A percentile compares a stretch with the other conserved stretches of the same genome.
phyloP scores from a whole-genome alignment of 805 yeast genomes.

The Candida schatavii region DNA sequence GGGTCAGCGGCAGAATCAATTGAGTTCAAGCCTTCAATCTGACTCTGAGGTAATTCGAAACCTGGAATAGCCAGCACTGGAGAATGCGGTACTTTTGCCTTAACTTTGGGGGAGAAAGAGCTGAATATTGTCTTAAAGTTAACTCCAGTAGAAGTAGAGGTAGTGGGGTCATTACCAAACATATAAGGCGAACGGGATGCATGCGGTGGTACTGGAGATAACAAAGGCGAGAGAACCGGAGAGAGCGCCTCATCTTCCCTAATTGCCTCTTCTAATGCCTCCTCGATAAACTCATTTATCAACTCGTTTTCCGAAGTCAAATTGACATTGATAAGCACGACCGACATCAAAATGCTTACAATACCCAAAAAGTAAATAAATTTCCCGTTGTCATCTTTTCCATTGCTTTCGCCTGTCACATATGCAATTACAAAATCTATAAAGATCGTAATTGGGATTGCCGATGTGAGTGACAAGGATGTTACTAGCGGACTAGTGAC shows the following conservation, averaged over 20 bases:
- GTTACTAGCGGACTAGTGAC: conserved; percentile 54
- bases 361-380: conserved; percentile 45
- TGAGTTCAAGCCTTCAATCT: conserved; percentile 3
- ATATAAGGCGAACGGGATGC: neutral
- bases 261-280: conserved; percentile 47
- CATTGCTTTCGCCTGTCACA: conserved; percentile 18
- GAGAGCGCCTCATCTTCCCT: conserved; percentile 43
- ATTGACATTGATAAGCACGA: conserved; percentile 44
- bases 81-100: neutral
- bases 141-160: neutral
- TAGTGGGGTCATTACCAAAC: neutral
- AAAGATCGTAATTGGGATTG: conserved; percentile 51
- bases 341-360: conserved; percentile 44
- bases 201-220: conserved; percentile 14
- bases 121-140: conserved; percentile 3
- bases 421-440: conserved; percentile 41
- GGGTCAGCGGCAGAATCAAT: conserved; percentile 2
- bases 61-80: neutral
- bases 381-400: conserved; percentile 16
- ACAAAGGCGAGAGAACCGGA: conserved; percentile 46
- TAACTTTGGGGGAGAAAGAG: conserved; percentile 2
- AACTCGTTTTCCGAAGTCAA: conserved; percentile 42
- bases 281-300: conserved; percentile 46
- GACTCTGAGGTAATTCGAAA: conserved; percentile 5
- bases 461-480: conserved; percentile 48